Evolutionary conservation across 176 grass and related monocot genomes (phyloP), one percentile per base, ranked within the genome.

Genomic region (Cymbopogon citratus): DNA sequence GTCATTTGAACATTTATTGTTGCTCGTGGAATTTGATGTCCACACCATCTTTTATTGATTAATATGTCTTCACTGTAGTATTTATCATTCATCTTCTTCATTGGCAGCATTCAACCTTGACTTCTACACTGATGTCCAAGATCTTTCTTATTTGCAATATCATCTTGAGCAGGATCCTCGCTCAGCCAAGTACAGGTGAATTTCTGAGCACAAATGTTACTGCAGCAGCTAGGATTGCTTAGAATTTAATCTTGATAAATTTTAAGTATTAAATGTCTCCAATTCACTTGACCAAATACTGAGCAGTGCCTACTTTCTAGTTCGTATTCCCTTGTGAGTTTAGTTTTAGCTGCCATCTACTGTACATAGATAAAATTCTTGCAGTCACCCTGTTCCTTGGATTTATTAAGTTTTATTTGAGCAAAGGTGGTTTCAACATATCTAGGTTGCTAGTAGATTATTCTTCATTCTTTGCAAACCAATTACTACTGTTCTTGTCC

Each of bases 71-170:
- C 49, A 54, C 70, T 40, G 6, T 82, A 0, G 60, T 75, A 62
- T 52, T 81, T 76, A 7, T 57, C 3, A 49, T 84, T 75, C 41
- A 87, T 84, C 62, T 56, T 81, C 28, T 78, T 82, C 11, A 23
- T 87, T 82, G 44, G 49, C 90, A 98, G 92, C 92, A 71, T 95
- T 90, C 85, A 98, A 98, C 73, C 91, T 98, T 81, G 90, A 93
- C 13, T 98, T 89, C 90, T 98, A 98, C 71, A 98, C 88, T 31
- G 95, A 98, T 86, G 95, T 95, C 63, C 84, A 98, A 79, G 95
- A 98, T 84, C 77, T 98, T 35, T 95, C 90, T 34, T 95, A 95
- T 83, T 77, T 95, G 73, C 92, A 98, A 72, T 15, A 86, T 7
- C 87, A 95, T 85, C 92, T 98, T 86, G 92, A 91, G 87, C 87